Evolutionary conservation across 129 eudicot species (phyloP).

Genomic region (Tanacetum coccineum): DNA sequence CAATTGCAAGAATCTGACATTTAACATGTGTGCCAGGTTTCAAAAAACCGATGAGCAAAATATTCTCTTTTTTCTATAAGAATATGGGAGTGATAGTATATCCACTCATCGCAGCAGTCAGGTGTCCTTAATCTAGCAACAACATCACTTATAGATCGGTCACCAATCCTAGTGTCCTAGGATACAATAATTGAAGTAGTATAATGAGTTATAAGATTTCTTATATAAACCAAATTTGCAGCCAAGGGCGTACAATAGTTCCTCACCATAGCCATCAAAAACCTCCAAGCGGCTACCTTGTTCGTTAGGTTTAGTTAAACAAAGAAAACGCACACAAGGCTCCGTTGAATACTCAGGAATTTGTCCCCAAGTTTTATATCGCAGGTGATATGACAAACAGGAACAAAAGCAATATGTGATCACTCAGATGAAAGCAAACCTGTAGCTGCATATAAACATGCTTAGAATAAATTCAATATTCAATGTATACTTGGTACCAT

Average conservation of each 20-base stretch:
- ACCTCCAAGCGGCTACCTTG: slow-evolving; percentile 5
- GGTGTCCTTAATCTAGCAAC: slow-evolving; percentile 82
- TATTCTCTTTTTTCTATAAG: slow-evolving; percentile 67
- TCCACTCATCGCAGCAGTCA: slow-evolving; percentile 87
- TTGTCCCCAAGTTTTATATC: too few species aligned
- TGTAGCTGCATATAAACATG: too few species aligned
- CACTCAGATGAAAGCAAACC: too few species aligned
- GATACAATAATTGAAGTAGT: neutral
- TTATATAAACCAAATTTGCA: neutral
- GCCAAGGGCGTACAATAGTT: neutral
- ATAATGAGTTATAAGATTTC: neutral
- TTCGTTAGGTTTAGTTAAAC: neutral
- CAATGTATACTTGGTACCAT: neutral
- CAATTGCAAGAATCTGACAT: slow-evolving; percentile 93
- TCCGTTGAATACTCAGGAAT: too few species aligned
- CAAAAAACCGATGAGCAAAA: slow-evolving; percentile 81
- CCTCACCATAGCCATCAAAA: slow-evolving; percentile 16
- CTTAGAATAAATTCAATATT: slow-evolving; percentile 1
- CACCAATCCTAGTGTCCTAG: slow-evolving; percentile 59
- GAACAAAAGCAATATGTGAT: too few species aligned
- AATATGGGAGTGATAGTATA: slow-evolving; percentile 73
- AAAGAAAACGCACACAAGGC: too few species aligned
- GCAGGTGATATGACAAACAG: too few species aligned
- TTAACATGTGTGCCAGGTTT: slow-evolving; percentile 89
- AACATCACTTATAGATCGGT: slow-evolving; percentile 76